Base-by-base conservation (phyloP, 805 yeast genomes). In the Peterozyma xylosa region DNA sequence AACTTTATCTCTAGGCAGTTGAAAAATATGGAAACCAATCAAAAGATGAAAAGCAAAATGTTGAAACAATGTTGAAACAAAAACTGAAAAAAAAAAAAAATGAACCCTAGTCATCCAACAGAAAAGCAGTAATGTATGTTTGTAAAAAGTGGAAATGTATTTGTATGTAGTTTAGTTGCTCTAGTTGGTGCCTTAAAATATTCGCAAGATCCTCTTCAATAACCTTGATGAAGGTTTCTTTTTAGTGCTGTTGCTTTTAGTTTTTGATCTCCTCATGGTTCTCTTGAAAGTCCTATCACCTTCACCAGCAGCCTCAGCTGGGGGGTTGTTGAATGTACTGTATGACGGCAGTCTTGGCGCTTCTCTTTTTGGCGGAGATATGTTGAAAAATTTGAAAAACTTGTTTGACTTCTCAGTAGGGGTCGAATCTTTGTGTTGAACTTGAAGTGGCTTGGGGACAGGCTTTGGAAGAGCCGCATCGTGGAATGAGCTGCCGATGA, bases 261-360 rank as follows among this genome's bases (percentile, higher is more conserved):
- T 45, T 41, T n/a, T 45, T 50, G 27, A 37, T 37, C 21, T 30
- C 29, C 14, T 38, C 37, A 14, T 34, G 40, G 5, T 36, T 27
- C 33, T 35, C 33, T 14, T 35, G 33, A 18, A 33, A 14, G 15
- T 38, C 43, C n/a, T 21, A 7, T 21, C 27, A 21, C 27, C 27
- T 7, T 21, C 34, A 32, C 15, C 15, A 32, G 9, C 34, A 5
- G 13, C 34, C 13, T 32, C 34, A 32, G 13, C 9, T 32, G 15
- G 34, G 4, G 5, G 34, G 34, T 13, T 32, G 16, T 35, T 27
- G 35, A n/a, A 41, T 5, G 43, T 35, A 5, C 35, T 21, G 29
- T 41, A 41, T 11, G 39, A 14, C 3, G 43, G 43, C 39, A 35
- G 39, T 15, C 29, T 34, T 14, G 43, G 43, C n/a, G 35, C 37